Conservation (phyloP, 2,329 filamentous ascomycete species). For the Juglanconis sp. region DNA sequence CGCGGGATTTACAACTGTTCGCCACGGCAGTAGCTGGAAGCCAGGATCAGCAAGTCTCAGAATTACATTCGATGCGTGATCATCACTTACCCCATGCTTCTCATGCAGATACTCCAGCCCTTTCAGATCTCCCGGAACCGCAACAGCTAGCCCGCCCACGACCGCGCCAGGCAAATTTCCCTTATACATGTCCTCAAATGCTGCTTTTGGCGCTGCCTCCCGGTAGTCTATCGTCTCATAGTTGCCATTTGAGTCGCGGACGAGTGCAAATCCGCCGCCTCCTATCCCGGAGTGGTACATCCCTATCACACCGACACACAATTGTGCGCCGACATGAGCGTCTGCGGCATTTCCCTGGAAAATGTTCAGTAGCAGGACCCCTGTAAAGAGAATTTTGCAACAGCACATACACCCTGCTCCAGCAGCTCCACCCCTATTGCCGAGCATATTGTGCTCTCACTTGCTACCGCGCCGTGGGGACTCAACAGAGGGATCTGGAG, state of each 20-base stretch:
- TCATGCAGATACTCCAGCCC: constrained; percentile 77
- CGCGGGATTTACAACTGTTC: constrained; percentile 68
- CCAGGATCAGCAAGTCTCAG: not conserved
- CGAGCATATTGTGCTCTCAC: constrained; percentile 67
- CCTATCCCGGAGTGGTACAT: constrained; percentile 83
- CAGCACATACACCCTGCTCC: constrained; percentile 41
- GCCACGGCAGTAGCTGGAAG: constrained; percentile 59
- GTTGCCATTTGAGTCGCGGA: constrained; percentile 67
- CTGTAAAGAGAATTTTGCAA: not conserved
- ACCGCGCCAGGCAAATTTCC: constrained; percentile 66
- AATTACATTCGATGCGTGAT: not conserved
- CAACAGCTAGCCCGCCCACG: constrained; percentile 68
- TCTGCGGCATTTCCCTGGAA: constrained; percentile 70
- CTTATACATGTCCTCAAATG: constrained; percentile 80
- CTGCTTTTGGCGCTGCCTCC: constrained; percentile 80
- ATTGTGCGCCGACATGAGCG: constrained; percentile 68
- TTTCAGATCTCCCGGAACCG: constrained; percentile 70
- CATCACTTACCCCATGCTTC: constrained; percentile 57
- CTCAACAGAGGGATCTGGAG: constrained; percentile 10
- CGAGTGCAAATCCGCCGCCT: constrained; percentile 86
- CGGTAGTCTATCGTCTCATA: constrained; percentile 90
- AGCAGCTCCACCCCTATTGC: constrained; percentile 64
- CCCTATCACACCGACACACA: constrained; percentile 72
- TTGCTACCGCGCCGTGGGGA: constrained; percentile 61
- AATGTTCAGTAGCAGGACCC: not conserved